Base-by-base conservation (phyloP, 129 eudicot species). In the Heracleum sosnowskyi region DNA sequence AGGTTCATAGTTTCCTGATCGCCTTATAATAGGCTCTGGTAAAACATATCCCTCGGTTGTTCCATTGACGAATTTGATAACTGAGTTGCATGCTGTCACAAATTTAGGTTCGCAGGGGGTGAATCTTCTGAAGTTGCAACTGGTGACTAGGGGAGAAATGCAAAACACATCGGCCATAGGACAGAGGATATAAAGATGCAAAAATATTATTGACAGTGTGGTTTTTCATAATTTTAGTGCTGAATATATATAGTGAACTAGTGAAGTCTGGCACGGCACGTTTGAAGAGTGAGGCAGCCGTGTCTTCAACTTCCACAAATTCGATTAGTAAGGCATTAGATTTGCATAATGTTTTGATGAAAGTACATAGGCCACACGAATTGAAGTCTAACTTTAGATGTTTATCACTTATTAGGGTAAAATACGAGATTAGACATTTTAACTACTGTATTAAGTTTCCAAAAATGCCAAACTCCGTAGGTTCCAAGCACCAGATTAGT, bases 1-100 rank as follows among this genome's bases (percentile, higher is more conserved):
- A 17, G 74, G 74, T 69, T 69, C 20, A 11, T 69, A 69, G 15
- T 69, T 69, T 20, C 74, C 74, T 36, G 74, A 69, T 36, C 74
- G 16, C 44, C 74, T 69, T 3, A 36, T 4, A 1, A 36, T 69
- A 69, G 74, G 46, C 46, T 55, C 64, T 55, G 64, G 64, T 24
- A 2, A 1, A 8, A 9, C 64, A 24, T 4, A 24, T 55, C 15
- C 64, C 4, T 55, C 64, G 3, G 62, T 20, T 51, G 64, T 55
- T 55, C 13, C 13, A 2, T 31, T 22, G 64, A 55, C 64, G 13
- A 2, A 24, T 55, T 24, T 24, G 31, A 55, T 24, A 9, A 24
- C 64, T 55, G 64, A 55, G 4, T 55, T 55, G 64, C 31, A 22
- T 55, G n/a, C 0, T 55, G 13, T 55, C 29, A 55, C 12, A 55